These are phyloP conservation scores for Ceratobasidium sp. DNA, from an alignment of 1,284 basidiomycete species.

Conservation along the genomic window DNA sequence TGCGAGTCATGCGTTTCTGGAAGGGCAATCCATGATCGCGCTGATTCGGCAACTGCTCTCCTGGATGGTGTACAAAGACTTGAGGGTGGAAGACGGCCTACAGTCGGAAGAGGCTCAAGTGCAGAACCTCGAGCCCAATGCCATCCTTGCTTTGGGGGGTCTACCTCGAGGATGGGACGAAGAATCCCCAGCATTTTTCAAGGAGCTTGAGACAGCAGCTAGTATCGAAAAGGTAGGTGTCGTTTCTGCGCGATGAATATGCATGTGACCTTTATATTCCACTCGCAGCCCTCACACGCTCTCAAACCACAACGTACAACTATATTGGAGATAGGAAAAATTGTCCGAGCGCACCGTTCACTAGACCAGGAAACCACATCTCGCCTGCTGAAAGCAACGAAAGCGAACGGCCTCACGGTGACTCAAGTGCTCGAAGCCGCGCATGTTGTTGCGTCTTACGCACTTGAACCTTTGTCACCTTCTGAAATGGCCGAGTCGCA, in stretches of 20 bases:
- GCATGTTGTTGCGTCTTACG: slow-evolving; percentile 17
- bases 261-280: neutral
- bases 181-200: slow-evolving; percentile 12
- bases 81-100: slow-evolving; percentile 7
- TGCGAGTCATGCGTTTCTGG: slow-evolving; percentile 27
- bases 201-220: neutral
- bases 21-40: slow-evolving; percentile 25
- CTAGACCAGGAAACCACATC: slow-evolving; percentile 11
- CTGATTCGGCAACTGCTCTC: neutral
- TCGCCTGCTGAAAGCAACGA: slow-evolving; percentile 15
- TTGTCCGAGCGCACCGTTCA: slow-evolving; percentile 19
- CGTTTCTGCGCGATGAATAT: neutral
- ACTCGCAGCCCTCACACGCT: slow-evolving; percentile 9
- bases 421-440: slow-evolving; percentile 33
- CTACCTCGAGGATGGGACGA: slow-evolving; percentile 6
- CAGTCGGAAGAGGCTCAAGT: neutral
- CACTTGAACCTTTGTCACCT: slow-evolving; percentile 13
- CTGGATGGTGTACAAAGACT: neutral
- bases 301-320: slow-evolving; percentile 23
- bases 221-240: neutral
- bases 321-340: slow-evolving; percentile 16
- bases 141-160: slow-evolving; percentile 6
- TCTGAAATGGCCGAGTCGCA: slow-evolving; percentile 19
- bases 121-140: slow-evolving; percentile 14
- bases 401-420: slow-evolving; percentile 5